Conservation (phyloP, 2,329 filamentous ascomycete species). For the Sporothrix mexicana region DNA sequence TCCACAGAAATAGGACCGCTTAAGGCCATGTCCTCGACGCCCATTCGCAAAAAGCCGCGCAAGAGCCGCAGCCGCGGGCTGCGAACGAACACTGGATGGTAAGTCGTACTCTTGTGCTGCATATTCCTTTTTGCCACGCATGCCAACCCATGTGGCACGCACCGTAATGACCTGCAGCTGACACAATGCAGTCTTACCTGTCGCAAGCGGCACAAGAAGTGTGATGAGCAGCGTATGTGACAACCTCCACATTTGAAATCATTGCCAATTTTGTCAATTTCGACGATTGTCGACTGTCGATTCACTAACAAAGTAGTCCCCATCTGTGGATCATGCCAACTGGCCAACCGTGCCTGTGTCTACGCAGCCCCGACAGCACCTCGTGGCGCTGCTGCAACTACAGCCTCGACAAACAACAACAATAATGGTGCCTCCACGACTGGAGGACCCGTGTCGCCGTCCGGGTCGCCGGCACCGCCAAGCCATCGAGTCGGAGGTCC, state of each 20-base stretch:
- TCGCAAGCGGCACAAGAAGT: constrained; percentile 56
- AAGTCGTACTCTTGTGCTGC: not conserved
- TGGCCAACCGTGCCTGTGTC: constrained; percentile 40
- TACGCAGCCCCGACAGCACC: constrained; percentile 25
- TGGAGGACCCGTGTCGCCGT: not conserved
- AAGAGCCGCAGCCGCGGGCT: constrained; percentile 28
- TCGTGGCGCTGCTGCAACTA: not conserved
- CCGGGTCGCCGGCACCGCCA: not conserved
- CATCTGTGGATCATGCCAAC: constrained; percentile 40
- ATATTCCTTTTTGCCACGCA: not conserved
- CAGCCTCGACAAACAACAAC: not conserved
- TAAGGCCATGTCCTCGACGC: constrained; percentile 1
- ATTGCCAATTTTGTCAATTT: not conserved
- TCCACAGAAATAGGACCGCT: not conserved
- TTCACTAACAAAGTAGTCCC: constrained; percentile 32
- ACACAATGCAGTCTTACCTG: constrained; percentile 43
- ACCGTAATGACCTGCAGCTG: not conserved
- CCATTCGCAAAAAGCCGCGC: constrained; percentile 21
- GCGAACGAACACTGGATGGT: constrained; percentile 24
- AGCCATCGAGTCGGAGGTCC: not conserved
- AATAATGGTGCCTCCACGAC: not conserved
- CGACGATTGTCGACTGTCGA: no score
- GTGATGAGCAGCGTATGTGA: constrained; percentile 48
- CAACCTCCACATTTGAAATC: no score
- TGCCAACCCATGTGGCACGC: not conserved